Conservation (phyloP, 2,329 filamentous ascomycete genomes). For the Trichothecium sympodiale region DNA sequence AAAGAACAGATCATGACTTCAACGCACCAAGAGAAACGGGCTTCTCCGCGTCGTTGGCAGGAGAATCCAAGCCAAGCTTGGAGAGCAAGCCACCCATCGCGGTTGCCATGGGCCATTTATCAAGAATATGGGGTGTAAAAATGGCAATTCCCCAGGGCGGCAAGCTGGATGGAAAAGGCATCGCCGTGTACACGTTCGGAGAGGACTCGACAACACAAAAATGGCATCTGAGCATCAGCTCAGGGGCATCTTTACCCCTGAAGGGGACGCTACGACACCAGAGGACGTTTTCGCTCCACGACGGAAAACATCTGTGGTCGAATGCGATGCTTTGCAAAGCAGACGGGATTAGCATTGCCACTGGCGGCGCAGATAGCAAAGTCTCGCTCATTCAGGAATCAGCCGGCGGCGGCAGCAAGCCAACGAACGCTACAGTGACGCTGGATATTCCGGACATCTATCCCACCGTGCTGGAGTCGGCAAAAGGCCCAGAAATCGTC, state of each 20-base stretch:
- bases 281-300: slow-evolving; percentile 53
- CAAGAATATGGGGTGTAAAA: slow-evolving; percentile 78
- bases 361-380: slow-evolving; percentile 77
- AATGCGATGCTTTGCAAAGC: slow-evolving; percentile 31
- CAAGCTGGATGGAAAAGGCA: slow-evolving; percentile 6
- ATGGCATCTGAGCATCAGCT: slow-evolving; percentile 44
- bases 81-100: slow-evolving; percentile 40
- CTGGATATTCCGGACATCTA: slow-evolving; percentile 23
- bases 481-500: slow-evolving; percentile 28
- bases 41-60: slow-evolving; percentile 24
- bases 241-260: slow-evolving; percentile 1
- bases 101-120: slow-evolving; percentile 73
- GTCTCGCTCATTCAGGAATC: slow-evolving; percentile 37
- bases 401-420: background rate
- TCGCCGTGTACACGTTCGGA: slow-evolving; percentile 65
- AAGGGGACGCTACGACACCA: slow-evolving; percentile 34
- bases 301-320: slow-evolving; percentile 88
- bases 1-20: slow-evolving; percentile 6
- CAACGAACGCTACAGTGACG: slow-evolving; percentile 6
- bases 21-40: slow-evolving; percentile 45
- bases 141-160: slow-evolving; percentile 37
- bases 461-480: slow-evolving; percentile 4
- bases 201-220: slow-evolving; percentile 71
- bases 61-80: slow-evolving; percentile 1
- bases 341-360: slow-evolving; percentile 40